phyloP scores from a whole-genome alignment of 257 asterid genomes.

The Solanum boliviense region DNA sequence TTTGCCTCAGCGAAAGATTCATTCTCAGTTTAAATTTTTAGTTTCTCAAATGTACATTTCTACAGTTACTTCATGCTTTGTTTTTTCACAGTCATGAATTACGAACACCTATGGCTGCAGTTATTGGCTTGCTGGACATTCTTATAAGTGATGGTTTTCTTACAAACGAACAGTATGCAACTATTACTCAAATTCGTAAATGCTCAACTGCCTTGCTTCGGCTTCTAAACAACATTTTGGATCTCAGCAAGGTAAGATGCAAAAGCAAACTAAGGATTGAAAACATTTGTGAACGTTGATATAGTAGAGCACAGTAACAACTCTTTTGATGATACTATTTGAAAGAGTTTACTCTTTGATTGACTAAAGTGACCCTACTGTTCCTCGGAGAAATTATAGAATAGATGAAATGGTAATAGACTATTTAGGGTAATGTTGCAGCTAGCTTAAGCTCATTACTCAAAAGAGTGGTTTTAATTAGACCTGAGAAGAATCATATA shows the following conservation, averaged over 20 bases:
- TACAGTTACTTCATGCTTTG: background rate
- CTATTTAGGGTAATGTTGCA: background rate
- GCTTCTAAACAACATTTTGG: slow-evolving; percentile 86
- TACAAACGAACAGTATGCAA: slow-evolving; percentile 64
- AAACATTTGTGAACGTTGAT: background rate
- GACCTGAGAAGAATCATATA: background rate
- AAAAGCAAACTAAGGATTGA: background rate
- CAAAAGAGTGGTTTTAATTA: background rate
- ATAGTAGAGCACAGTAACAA: background rate
- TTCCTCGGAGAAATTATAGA: background rate
- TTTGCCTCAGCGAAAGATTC: background rate
- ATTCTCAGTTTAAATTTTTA: background rate
- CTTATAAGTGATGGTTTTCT: slow-evolving; percentile 73
- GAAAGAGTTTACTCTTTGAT: background rate
- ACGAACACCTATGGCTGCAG: slow-evolving; percentile 98
- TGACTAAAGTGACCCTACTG: background rate
- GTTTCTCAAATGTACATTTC: background rate
- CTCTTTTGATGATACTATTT: background rate
- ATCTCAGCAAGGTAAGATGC: slow-evolving; percentile 75
- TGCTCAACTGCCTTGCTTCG: slow-evolving; percentile 82
- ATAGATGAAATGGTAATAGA: background rate
- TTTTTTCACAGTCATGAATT: slow-evolving; percentile 62
- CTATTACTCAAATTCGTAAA: slow-evolving; percentile 81
- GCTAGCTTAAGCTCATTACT: background rate
- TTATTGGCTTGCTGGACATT: slow-evolving; percentile 85